Conservation (phyloP, 2,329 filamentous ascomycete genomes). For the Coniochaeta pulveracea region DNA sequence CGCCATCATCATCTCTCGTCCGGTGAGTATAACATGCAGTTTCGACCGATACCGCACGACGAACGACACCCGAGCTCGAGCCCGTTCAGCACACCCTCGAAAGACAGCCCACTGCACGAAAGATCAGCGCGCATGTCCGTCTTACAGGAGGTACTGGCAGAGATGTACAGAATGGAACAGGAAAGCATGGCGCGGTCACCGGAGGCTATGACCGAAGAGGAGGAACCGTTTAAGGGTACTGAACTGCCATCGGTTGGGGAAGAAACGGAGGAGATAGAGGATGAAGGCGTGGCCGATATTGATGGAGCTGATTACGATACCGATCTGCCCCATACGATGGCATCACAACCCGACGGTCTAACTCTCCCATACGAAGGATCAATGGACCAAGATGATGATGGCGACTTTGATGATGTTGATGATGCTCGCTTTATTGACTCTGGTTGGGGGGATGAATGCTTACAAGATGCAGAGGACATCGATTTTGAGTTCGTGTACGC, state of each 20-base stretch:
- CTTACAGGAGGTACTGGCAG: conserved; percentile 4
- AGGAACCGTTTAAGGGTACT: not conserved
- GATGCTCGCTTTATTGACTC: conserved; percentile 57
- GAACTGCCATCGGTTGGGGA: too few relatives aligned
- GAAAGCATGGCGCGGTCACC: conserved; percentile 2
- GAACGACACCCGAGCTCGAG: conserved; percentile 6
- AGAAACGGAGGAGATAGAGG: conserved; percentile 10
- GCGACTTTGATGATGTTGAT: conserved; percentile 40
- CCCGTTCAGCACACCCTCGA: conserved; percentile 2
- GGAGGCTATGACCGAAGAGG: not conserved
- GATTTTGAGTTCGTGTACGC: conserved; percentile 99
- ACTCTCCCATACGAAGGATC: conserved; percentile 32
- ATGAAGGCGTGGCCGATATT: conserved; percentile 8
- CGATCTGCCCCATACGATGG: conserved; percentile 5
- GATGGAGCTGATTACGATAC: not conserved
- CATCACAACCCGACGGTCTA: conserved; percentile 19
- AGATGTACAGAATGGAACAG: conserved; percentile 3
- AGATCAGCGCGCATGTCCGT: conserved; percentile 1
- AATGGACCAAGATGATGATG: conserved; percentile 47
- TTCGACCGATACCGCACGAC: conserved; percentile 10
- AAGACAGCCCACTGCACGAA: not conserved
- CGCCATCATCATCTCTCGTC: conserved; percentile 37
- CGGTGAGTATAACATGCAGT: conserved; percentile 30
- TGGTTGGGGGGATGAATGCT: conserved; percentile 70
- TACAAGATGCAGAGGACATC: conserved; percentile 93